A percentile compares a stretch with the other conserved stretches of the same genome.
phyloP scores from a whole-genome alignment of 768 basidiomycete genomes.

The Gloeopeniophorella convolvens region DNA sequence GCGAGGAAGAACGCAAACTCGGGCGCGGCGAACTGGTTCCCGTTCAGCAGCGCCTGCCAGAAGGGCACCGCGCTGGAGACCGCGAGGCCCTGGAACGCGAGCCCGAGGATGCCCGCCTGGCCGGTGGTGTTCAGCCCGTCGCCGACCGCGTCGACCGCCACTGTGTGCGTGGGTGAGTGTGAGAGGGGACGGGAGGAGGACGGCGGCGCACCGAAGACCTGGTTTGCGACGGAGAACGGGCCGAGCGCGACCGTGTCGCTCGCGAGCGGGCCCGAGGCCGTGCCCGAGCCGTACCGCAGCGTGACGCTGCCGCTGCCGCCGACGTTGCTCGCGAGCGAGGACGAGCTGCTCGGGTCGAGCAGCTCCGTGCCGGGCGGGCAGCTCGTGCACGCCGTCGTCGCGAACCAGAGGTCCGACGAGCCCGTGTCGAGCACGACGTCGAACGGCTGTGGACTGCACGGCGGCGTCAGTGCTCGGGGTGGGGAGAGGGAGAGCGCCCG shows the following conservation, averaged over 20 bases:
- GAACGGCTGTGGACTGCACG: conserved; percentile 61
- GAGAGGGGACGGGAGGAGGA: too few relatives aligned
- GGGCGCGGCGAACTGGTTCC: conserved; percentile 38
- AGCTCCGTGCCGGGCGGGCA: conserved; percentile 38
- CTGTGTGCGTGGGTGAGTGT: too few relatives aligned
- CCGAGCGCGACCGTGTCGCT: too few relatives aligned
- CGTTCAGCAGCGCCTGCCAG: conserved; percentile 49
- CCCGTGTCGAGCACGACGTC: conserved; percentile 88
- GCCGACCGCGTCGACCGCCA: conserved; percentile 51
- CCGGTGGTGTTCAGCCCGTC: conserved; percentile 38
- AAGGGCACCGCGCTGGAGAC: conserved; percentile 52
- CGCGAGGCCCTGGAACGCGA: conserved; percentile 59
- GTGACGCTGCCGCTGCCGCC: conserved; percentile 24
- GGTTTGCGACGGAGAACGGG: too few relatives aligned
- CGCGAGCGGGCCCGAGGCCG: conserved; percentile 49
- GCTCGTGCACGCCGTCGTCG: conserved; percentile 38
- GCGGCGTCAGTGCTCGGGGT: not conserved
- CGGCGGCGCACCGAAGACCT: too few relatives aligned
- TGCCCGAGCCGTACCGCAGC: conserved; percentile 67
- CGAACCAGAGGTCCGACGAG: conserved; percentile 87
- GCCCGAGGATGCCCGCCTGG: conserved; percentile 69
- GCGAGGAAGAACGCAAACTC: conserved; percentile 63
- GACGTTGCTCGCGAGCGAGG: conserved; percentile 31
- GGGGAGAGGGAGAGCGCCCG: not conserved
- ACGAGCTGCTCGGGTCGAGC: conserved; percentile 41